phyloP scores from a whole-genome alignment of 2,329 filamentous ascomycete genomes.

The Ophiognomonia clavigignenti-juglandacearum region DNA sequence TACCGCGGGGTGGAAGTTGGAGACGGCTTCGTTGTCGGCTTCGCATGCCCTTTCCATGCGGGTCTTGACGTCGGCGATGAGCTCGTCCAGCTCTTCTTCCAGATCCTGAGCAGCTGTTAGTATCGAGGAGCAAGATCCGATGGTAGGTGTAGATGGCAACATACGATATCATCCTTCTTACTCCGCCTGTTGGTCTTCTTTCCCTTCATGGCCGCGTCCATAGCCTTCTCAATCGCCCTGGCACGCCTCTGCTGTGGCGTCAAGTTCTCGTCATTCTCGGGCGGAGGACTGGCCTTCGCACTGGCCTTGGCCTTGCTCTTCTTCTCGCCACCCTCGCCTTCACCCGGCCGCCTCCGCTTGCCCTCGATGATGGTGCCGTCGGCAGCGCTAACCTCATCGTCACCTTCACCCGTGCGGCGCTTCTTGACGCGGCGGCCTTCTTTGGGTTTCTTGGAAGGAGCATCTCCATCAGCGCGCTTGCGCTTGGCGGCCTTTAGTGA shows the following conservation, averaged over 20 bases:
- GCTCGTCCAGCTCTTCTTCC: slow-evolving; percentile 83
- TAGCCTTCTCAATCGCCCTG: slow-evolving; percentile 77
- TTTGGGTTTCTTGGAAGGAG: slow-evolving; percentile 65
- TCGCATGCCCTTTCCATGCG: slow-evolving; percentile 89
- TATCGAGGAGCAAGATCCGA: slow-evolving; percentile 1
- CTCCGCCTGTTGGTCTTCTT: slow-evolving; percentile 60
- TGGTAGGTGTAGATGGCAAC: slow-evolving; percentile 27
- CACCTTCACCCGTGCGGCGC: slow-evolving; percentile 44
- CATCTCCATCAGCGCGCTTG: slow-evolving; percentile 59
- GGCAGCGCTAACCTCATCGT: slow-evolving; percentile 33
- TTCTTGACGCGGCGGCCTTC: slow-evolving; percentile 69
- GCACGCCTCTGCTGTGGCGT: slow-evolving; percentile 80
- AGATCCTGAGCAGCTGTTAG: slow-evolving; percentile 58
- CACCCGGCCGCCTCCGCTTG: slow-evolving; percentile 38
- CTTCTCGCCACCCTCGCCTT: slow-evolving; percentile 36
- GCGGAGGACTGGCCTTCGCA: slow-evolving; percentile 41
- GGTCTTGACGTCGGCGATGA: slow-evolving; percentile 81
- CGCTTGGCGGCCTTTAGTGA: slow-evolving; percentile 61
- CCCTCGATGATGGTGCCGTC: slow-evolving; percentile 39
- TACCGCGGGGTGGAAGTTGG: slow-evolving; percentile 73
- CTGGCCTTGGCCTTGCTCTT: slow-evolving; percentile 33
- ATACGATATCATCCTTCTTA: slow-evolving; percentile 85
- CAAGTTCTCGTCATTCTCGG: slow-evolving; percentile 69
- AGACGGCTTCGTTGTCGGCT: slow-evolving; percentile 77
- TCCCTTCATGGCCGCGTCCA: slow-evolving; percentile 85